Percentiles rank a stretch among this genome's conserved stretches.
phyloP scores from a whole-genome alignment of 2,329 filamentous ascomycete species.

The Diaporthe citri region DNA sequence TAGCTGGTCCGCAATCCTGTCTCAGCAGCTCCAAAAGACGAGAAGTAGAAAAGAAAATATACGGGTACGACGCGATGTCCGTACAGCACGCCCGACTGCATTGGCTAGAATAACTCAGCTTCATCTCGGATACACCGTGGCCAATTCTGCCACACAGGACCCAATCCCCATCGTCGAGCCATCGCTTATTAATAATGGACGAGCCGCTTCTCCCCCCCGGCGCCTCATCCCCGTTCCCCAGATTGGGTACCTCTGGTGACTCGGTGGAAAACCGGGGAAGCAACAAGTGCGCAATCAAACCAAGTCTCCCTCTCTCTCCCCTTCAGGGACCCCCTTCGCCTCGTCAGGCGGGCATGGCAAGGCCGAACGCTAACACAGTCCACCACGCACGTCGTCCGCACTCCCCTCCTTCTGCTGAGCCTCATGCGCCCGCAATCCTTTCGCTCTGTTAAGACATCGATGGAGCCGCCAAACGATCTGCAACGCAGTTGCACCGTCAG shows the following conservation, averaged over 20 bases:
- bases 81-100: background rate
- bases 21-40: background rate
- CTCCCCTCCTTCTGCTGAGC: conserved; percentile 11
- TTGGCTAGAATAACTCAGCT: conserved; percentile 23
- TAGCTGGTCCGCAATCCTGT: background rate
- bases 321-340: background rate
- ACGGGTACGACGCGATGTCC: background rate
- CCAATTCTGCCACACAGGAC: conserved; percentile 11
- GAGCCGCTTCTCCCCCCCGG: conserved; percentile 15
- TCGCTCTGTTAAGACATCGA: conserved; percentile 6
- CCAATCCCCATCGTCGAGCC: conserved; percentile 2
- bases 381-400: conserved; percentile 8
- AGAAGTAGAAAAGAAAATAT: background rate
- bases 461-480: conserved; percentile 23
- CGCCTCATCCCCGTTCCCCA: conserved; percentile 28
- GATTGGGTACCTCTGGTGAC: conserved; percentile 25
- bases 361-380: conserved; percentile 18
- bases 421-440: conserved; percentile 26
- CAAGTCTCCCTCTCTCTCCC: background rate
- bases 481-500: conserved; percentile 31
- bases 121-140: conserved; percentile 31
- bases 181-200: conserved; percentile 31
- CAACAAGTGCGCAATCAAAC: conserved; percentile 25
- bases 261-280: conserved; percentile 19
- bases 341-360: conserved; percentile 8